Evolutionary conservation across 352 stramenopile genomes (phyloP), one percentile per base, ranked within the genome.

Genomic region (Globisporangium cystogenes): DNA sequence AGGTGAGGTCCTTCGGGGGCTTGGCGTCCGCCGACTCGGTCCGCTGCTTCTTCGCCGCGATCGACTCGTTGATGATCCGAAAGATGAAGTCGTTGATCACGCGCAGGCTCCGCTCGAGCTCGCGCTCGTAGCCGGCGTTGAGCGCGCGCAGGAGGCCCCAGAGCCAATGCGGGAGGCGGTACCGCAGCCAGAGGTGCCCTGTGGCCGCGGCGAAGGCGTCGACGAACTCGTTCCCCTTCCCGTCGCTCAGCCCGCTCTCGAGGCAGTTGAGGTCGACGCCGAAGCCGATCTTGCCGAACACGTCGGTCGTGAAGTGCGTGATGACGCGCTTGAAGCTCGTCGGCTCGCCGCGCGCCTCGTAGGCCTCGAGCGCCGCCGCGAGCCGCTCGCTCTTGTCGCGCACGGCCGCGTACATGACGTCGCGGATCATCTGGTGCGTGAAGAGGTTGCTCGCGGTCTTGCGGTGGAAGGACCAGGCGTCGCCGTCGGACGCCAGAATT

Each of bases 381-480:
- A 53, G 26, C 26, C 23, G 37, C 29, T 16, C 20, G 31, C 31
- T 33, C 20, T n/a, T 44, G 39, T 44, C 44, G 24, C 24, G 44
- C 44, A 50, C 15, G 27, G 40, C 15, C 20, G 21, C 27, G 15
- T 37, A n/a, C 75, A 86, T 83, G 16, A 50, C 63, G 2, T 76
- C 70, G 5, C 64, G 58, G 0, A 86, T 37, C 7, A 55, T 57
- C 1, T 64, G 56, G 21, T 64, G 57, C 16, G 70, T 72, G 56
- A 85, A 87, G 44, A 85, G 51, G 7, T 68, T 65, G 45, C 67
- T 82, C 7, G 68, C 55, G 0, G 71, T 77, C 66, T 82, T 84
- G 41, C 75, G 70, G 47, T 86, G 72, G 18, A 64, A 59, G 7
- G 65, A 37, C 70, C 72, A 80, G 44, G 67, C 70, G 45, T 59